Conservation (phyloP, 495 filamentous ascomycete genomes). For the Penicillium manginii region DNA sequence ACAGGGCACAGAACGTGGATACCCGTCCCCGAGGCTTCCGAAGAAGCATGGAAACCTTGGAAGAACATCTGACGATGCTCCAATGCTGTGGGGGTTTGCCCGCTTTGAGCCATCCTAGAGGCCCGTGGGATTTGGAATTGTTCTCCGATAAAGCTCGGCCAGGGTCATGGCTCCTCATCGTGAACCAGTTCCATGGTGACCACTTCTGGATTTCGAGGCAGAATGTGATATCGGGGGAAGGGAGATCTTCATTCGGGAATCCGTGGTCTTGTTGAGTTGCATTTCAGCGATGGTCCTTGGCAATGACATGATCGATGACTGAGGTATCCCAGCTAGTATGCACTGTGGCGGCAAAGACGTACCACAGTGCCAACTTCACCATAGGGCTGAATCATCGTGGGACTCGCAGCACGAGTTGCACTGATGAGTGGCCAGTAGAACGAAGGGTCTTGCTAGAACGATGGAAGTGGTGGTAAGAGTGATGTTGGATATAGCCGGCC, state of each 20-base stretch:
- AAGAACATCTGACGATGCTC: not conserved
- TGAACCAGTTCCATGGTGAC: not conserved
- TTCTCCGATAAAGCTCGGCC: not conserved
- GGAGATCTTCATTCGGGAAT: not conserved
- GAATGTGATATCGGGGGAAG: conserved; percentile 2
- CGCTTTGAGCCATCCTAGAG: not conserved
- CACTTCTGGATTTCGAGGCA: not conserved
- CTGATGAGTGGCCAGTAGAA: no score
- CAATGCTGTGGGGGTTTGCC: not conserved
- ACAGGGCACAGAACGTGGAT: conserved; percentile 8
- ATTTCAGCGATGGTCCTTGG: not conserved
- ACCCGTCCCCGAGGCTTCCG: conserved; percentile 6
- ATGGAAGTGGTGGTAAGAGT: not conserved
- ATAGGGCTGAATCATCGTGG: no score
- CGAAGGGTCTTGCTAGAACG: no score
- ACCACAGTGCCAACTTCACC: no score
- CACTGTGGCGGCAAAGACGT: no score
- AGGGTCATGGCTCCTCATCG: not conserved
- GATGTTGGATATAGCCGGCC: conserved; percentile 22
- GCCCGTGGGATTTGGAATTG: not conserved
- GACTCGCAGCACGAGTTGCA: no score
- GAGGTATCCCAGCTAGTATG: not conserved
- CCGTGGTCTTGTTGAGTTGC: not conserved
- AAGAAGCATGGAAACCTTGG: conserved; percentile 2
- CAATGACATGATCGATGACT: conserved; percentile 4